These are phyloP conservation scores for Coemansia sp. DNA, from an alignment of 192 early-diverging fungal genomes.

Conservation along the genomic window DNA sequence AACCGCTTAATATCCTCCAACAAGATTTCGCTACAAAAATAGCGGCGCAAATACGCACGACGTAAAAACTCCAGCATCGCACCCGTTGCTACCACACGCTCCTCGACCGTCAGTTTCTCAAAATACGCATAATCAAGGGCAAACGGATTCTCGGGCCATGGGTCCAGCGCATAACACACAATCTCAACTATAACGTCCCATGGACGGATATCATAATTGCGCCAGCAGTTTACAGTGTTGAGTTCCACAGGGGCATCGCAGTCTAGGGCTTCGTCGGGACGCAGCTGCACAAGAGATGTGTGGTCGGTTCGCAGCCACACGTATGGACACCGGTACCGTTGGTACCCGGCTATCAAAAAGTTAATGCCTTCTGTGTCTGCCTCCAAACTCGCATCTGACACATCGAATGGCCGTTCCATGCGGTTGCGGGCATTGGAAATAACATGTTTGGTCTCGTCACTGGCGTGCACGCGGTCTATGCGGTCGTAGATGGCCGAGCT, in stretches of 20 bases:
- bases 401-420: slow-evolving; percentile 24
- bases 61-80: slow-evolving; percentile 68
- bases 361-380: slow-evolving; percentile 56
- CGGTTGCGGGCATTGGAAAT: not conserved
- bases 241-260: slow-evolving; percentile 63
- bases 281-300: slow-evolving; percentile 53
- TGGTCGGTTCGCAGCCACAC: slow-evolving; percentile 71
- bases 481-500: slow-evolving; percentile 56
- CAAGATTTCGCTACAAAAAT: slow-evolving; percentile 54
- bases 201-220: slow-evolving; percentile 60
- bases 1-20: slow-evolving; percentile 39
- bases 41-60: slow-evolving; percentile 58
- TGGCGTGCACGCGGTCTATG: slow-evolving; percentile 26
- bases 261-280: slow-evolving; percentile 57
- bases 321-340: slow-evolving; percentile 69
- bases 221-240: slow-evolving; percentile 67
- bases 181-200: slow-evolving; percentile 73
- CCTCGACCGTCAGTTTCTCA: slow-evolving; percentile 63
- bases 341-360: slow-evolving; percentile 69
- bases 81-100: slow-evolving; percentile 63
- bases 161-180: slow-evolving; percentile 57
- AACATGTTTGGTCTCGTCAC: slow-evolving; percentile 27
- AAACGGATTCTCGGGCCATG: slow-evolving; percentile 67
- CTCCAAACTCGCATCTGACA: slow-evolving; percentile 27
- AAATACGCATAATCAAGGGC: slow-evolving; percentile 63